Evolutionary conservation across 1,284 basidiomycete species (phyloP).

Genomic region (Stereum hirsutum): DNA sequence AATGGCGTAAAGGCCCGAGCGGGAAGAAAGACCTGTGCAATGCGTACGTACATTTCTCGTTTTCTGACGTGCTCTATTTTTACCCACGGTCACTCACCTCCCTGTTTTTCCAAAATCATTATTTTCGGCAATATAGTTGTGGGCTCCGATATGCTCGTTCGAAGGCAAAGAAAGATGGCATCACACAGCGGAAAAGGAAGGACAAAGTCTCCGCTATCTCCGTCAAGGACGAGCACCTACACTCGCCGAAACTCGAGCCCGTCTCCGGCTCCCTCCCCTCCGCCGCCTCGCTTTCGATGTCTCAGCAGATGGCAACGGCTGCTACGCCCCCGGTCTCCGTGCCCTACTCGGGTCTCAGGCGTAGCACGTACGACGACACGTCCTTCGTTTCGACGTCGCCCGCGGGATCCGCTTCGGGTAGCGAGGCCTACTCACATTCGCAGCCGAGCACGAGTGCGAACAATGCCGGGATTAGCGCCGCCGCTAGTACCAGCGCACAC

Average conservation of each 20-base stretch:
- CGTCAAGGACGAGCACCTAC: conserved; percentile 22
- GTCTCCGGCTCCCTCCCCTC: too few relatives aligned
- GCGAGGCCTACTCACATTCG: conserved; percentile 50
- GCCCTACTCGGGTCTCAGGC: conserved; percentile 23
- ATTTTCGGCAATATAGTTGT: conserved; percentile 56
- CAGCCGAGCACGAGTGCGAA: too few relatives aligned
- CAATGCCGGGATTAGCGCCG: too few relatives aligned
- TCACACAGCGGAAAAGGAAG: conserved; percentile 33
- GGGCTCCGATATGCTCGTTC: conserved; percentile 75
- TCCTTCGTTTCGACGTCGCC: conserved; percentile 41
- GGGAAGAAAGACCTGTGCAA: conserved; percentile 92
- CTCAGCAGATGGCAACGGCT: too few relatives aligned
- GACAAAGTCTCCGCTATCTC: conserved; percentile 22
- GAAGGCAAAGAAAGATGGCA: conserved; percentile 75
- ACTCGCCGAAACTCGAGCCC: conserved; percentile 26
- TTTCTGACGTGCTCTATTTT: too few relatives aligned
- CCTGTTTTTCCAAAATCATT: conserved; percentile 7
- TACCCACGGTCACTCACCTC: neutral
- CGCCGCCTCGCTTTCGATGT: too few relatives aligned
- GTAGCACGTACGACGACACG: conserved; percentile 35
- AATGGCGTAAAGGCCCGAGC: conserved; percentile 89
- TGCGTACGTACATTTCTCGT: conserved; percentile 50
- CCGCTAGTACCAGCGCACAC: too few relatives aligned
- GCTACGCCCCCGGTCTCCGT: conserved; percentile 31
- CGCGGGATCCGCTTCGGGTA: conserved; percentile 39